Evolutionary conservation across 208 protist genomes (phyloP).

Genomic region (Polymyxa betae): DNA sequence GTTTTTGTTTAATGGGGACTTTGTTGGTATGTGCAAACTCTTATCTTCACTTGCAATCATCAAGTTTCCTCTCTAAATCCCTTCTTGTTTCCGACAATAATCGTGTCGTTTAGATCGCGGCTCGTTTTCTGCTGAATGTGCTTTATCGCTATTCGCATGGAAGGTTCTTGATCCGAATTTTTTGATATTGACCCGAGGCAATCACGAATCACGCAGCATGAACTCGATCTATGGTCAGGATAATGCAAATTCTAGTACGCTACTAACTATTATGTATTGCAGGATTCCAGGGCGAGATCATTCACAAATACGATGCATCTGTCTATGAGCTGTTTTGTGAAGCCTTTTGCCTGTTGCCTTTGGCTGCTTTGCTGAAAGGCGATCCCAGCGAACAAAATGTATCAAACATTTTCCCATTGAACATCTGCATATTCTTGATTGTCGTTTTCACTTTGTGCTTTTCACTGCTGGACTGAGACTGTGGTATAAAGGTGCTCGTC

Average conservation of each 20-base stretch:
- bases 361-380: background rate
- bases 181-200: constrained; percentile 17
- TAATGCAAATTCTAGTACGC: background rate
- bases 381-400: background rate
- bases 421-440: background rate
- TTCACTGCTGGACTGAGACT: background rate
- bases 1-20: constrained; percentile 45
- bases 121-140: constrained; percentile 38
- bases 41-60: background rate
- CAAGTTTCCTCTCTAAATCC: background rate
- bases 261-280: background rate
- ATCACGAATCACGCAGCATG: constrained; percentile 60
- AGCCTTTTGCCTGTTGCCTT: constrained; percentile 56
- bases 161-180: background rate
- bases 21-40: background rate
- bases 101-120: constrained; percentile 26
- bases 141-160: background rate
- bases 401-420: background rate
- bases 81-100: background rate
- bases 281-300: constrained; percentile 55
- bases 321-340: constrained; percentile 56
- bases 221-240: constrained; percentile 57
- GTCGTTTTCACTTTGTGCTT: background rate
- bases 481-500: constrained; percentile 78
- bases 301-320: constrained; percentile 54